Base-by-base conservation (phyloP, 768 basidiomycete genomes). In the Hypsizygus marmoreus region DNA sequence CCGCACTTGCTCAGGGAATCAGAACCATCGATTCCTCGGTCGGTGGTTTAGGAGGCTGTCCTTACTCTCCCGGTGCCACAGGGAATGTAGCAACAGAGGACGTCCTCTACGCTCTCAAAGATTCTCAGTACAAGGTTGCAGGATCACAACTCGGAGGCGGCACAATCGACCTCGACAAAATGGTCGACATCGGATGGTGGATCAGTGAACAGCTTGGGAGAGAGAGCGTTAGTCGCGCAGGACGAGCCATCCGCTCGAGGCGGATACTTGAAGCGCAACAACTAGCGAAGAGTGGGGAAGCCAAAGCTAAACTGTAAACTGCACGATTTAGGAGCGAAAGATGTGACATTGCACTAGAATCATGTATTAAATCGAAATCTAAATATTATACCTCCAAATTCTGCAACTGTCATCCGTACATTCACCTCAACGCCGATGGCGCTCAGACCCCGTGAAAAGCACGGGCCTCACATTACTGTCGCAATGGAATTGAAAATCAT, bases 81-180 rank as follows among this genome's bases (percentile, higher is more conserved):
- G 95, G 95, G 12, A 97, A 97, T 55, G 90, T 97, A 13, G 86
- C 92, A 0, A 97, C 95, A 0, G 95, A 98, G 56, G 90, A 95
- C 54, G 81, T 95, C 1, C 73, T 95, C 7, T 93, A 97, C 51
- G 87, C 89, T 0, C 75, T 98, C 6, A 78, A 74, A 55, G 82
- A 69, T 40, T 85, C 83, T 8, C 73, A 69, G 35, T 82, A 81
- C 62, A 76, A 71, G 4, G 81, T 81, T 4, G 70, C 56, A 1
- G 83, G 81, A 9, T 61, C 65, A 24, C 13, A 56, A 35, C 60
- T 63, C 48, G 63, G 63, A 13, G 61, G 66, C 2, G 71, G 71
- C 4, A 68, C 69, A 0, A 65, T 79, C 32, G 78, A 91, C 56
- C 67, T 94, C 30, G 76, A 82, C n/a, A 67, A 77, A 48, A 72